These are phyloP conservation scores for Trichoderma hamatum DNA, from an alignment of 2,329 filamentous ascomycete species.

Conservation along the genomic window DNA sequence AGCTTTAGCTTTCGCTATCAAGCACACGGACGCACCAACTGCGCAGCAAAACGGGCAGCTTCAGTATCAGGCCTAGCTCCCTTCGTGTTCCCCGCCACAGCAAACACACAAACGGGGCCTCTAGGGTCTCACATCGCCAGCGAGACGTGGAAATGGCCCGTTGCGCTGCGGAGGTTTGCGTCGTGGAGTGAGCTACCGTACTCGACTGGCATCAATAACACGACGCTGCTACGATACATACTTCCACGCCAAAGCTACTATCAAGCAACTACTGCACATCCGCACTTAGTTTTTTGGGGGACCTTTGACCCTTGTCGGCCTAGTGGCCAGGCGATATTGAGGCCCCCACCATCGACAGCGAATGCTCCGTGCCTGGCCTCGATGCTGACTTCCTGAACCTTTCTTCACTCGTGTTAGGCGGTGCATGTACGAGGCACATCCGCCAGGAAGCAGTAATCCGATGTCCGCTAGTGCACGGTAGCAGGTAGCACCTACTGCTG, in stretches of 20 bases:
- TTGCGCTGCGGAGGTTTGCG: not conserved
- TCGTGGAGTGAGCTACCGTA: not conserved
- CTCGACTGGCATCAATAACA: not conserved
- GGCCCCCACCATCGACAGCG: not conserved
- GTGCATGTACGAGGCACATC: not conserved
- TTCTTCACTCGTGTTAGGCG: not conserved
- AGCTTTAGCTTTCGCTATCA: conserved; percentile 20
- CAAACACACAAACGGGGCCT: conserved; percentile 7
- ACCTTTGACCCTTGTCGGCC: conserved; percentile 8
- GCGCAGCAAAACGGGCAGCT: conserved; percentile 16
- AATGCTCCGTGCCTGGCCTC: not conserved
- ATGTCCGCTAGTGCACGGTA: conserved; percentile 19
- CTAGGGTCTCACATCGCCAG: conserved; percentile 10
- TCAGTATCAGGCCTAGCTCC: conserved; percentile 26
- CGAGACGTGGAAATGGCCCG: not conserved
- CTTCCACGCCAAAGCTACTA: not conserved
- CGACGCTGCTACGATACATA: not conserved
- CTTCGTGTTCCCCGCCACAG: conserved; percentile 26
- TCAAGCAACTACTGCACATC: not conserved
- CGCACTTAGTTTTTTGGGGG: conserved; percentile 9
- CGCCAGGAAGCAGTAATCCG: conserved; percentile 1
- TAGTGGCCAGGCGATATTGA: conserved; percentile 12
- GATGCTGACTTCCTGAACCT: not conserved
- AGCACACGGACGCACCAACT: conserved; percentile 16
- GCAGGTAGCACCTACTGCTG: no score